Conservation (phyloP, 805 yeast genomes). For the Ogataea nitratoaversa region DNA sequence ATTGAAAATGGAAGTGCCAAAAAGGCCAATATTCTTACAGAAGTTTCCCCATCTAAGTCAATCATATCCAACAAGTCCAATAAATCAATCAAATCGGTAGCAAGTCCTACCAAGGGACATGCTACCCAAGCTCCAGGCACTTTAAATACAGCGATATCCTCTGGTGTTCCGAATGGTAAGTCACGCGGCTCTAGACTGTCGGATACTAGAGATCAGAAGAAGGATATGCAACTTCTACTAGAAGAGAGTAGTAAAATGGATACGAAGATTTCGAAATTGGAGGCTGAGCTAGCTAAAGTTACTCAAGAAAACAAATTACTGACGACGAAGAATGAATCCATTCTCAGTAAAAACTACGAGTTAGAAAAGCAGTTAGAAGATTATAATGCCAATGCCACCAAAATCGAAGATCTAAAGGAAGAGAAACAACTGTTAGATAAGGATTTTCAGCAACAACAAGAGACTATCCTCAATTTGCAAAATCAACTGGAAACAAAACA, state of each 20-base stretch:
- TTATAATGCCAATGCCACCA: conserved; percentile 7
- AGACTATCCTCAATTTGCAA: conserved; percentile 4
- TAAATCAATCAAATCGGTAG: background rate
- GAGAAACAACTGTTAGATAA: conserved; percentile 6
- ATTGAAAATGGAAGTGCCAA: too few relatives aligned
- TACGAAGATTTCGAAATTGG: conserved; percentile 35
- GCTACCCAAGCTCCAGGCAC: background rate
- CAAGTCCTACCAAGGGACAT: background rate
- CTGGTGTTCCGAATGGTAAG: background rate
- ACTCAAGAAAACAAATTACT: conserved; percentile 8
- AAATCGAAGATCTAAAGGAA: conserved; percentile 8
- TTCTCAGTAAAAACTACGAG: conserved; percentile 8
- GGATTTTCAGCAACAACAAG: conserved; percentile 2
- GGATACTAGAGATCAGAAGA: conserved; percentile 25
- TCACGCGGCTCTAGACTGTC: conserved; percentile 10
- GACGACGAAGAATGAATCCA: background rate
- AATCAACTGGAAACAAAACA: conserved; percentile 9
- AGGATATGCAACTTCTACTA: conserved; percentile 41
- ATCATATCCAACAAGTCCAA: too few relatives aligned
- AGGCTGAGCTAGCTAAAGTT: conserved; percentile 21
- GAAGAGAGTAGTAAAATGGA: conserved; percentile 51
- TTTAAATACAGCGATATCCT: too few relatives aligned
- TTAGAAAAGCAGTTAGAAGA: background rate
- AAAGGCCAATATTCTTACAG: too few relatives aligned
- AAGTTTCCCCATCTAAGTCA: too few relatives aligned